These are phyloP conservation scores for Acacia confusa DNA, from an alignment of 306 rosid genomes.

Conservation along the genomic window DNA sequence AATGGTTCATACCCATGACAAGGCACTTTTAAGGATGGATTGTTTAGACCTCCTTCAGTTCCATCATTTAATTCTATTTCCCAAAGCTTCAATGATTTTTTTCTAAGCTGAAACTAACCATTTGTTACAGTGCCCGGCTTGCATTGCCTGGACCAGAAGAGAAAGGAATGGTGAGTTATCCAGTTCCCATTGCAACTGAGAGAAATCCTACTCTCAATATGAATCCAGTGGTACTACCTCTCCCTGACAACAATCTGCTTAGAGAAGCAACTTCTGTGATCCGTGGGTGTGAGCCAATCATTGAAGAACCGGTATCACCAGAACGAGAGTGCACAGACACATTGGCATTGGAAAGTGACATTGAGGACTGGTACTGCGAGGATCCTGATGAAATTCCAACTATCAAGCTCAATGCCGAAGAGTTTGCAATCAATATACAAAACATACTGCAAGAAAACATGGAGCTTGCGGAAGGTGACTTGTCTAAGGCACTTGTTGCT, in stretches of 20 bases:
- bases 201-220: conserved; percentile 42
- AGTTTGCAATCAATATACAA: conserved; percentile 46
- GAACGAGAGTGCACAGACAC: conserved; percentile 50
- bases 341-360: conserved; percentile 61
- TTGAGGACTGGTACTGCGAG: conserved; percentile 64
- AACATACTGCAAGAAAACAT: conserved; percentile 47
- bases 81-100: conserved; percentile 14
- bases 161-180: conserved; percentile 51
- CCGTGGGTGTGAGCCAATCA: conserved; percentile 70
- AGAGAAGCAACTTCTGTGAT: conserved; percentile 34
- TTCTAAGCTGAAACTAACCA: conserved; percentile 35
- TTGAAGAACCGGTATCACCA: conserved; percentile 90
- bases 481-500: conserved; percentile 86
- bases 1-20: background rate
- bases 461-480: conserved; percentile 60
- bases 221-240: conserved; percentile 50
- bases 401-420: conserved; percentile 47
- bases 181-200: conserved; percentile 40
- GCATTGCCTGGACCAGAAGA: conserved; percentile 95
- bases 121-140: conserved; percentile 76
- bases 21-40: background rate
- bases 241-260: conserved; percentile 43
- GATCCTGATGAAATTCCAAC: conserved; percentile 74
- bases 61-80: background rate
- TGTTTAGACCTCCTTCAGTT: background rate